A percentile compares a stretch with the other conserved stretches of the same genome.
Evolutionary conservation across 345 rosid species (phyloP).

Genomic region (Clarkia xantiana): DNA sequence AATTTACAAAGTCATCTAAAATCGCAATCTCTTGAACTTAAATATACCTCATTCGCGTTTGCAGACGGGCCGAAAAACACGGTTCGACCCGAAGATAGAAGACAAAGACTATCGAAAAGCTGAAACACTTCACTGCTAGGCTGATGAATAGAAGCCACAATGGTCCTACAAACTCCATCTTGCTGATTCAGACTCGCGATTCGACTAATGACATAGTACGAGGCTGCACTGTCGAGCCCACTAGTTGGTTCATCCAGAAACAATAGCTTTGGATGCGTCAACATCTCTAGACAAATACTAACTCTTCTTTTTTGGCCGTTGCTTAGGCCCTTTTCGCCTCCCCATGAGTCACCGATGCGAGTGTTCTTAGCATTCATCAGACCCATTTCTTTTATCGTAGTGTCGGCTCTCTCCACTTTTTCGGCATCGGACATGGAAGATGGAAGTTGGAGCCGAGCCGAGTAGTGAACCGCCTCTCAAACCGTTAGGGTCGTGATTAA

Average conservation of each 20-base stretch:
- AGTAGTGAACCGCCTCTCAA: constrained; percentile 2
- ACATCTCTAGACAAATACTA: constrained; percentile 4
- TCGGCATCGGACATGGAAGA: background rate
- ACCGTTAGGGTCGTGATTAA: constrained; percentile 4
- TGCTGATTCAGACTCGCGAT: background rate
- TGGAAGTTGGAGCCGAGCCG: constrained; percentile 6
- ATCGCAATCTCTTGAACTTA: background rate
- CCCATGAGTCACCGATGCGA: background rate
- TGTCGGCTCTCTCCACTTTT: constrained; percentile 3
- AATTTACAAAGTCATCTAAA: no score
- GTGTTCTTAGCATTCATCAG: background rate
- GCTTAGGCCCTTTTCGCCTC: background rate
- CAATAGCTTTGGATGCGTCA: background rate
- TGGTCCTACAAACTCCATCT: background rate
- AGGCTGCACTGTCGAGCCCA: background rate
- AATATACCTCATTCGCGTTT: background rate
- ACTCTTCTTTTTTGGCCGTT: background rate
- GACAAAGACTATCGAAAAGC: constrained; percentile 1
- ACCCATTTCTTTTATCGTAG: constrained; percentile 4
- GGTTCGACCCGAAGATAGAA: constrained; percentile 2
- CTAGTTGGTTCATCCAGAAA: constrained; percentile 4
- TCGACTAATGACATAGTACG: constrained; percentile 1
- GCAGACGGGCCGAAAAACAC: background rate
- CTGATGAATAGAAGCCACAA: background rate
- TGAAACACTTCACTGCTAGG: background rate